Evolutionary conservation across 2,329 filamentous ascomycete species (phyloP).

Genomic region (Colletotrichum incanum): DNA sequence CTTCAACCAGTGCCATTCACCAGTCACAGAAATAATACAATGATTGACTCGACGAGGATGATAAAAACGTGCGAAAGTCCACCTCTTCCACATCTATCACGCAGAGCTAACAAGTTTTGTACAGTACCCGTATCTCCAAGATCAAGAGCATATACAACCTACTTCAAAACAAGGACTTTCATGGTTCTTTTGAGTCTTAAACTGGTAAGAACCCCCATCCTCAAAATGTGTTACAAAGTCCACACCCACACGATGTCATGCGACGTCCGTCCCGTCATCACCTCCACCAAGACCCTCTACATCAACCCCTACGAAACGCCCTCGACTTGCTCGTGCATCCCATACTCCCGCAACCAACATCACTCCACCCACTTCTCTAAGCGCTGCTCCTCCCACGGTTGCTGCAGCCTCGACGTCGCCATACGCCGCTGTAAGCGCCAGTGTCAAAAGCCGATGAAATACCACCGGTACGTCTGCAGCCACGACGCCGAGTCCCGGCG

Average conservation of each 20-base stretch:
- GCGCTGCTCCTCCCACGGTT: slow-evolving; percentile 48
- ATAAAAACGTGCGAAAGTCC: background rate
- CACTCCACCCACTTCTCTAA: slow-evolving; percentile 11
- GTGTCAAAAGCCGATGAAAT: slow-evolving; percentile 24
- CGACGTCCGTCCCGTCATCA: slow-evolving; percentile 50
- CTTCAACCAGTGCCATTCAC: background rate
- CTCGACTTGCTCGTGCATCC: slow-evolving; percentile 44
- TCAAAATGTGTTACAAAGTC: slow-evolving; percentile 45
- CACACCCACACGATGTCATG: slow-evolving; percentile 49
- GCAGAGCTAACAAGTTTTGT: no score
- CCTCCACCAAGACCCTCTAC: slow-evolving; percentile 44
- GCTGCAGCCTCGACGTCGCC: slow-evolving; percentile 46
- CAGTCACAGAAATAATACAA: background rate
- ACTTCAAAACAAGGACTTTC: background rate
- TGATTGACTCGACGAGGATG: background rate
- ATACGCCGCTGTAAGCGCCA: slow-evolving; percentile 42
- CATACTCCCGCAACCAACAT: background rate
- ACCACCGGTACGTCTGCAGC: slow-evolving; percentile 31
- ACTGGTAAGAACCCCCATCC: background rate
- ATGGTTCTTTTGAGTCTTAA: background rate
- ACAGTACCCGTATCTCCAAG: background rate
- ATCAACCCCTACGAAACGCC: slow-evolving; percentile 48
- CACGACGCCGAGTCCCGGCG: background rate
- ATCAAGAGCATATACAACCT: no score
- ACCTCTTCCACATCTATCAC: no score